phyloP scores from a whole-genome alignment of 2,329 filamentous ascomycete species.

The Xylariaceae sp. region DNA sequence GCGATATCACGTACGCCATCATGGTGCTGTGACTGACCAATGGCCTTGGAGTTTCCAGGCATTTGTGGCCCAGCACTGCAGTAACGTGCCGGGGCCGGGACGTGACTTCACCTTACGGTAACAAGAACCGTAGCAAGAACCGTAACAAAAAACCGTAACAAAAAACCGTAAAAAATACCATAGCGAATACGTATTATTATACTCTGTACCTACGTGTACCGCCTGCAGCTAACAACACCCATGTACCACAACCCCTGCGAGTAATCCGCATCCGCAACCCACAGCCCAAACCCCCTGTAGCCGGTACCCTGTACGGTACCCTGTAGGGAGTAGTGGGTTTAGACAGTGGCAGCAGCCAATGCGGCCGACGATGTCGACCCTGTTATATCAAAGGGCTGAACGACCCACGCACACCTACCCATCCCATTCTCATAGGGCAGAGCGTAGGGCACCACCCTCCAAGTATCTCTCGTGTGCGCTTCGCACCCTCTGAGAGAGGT shows the following conservation, averaged over 20 bases:
- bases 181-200: too few species aligned
- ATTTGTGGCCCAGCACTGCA: background rate
- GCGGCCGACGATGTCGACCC: slow-evolving; percentile 2
- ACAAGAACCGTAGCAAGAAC: too few species aligned
- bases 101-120: too few species aligned
- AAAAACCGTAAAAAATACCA: too few species aligned
- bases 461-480: background rate
- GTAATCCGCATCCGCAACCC: slow-evolving; percentile 15
- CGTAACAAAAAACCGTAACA: too few species aligned
- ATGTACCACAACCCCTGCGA: slow-evolving; percentile 18
- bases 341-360: slow-evolving; percentile 9
- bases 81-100: background rate
- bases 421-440: slow-evolving; percentile 17
- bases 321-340: slow-evolving; percentile 6
- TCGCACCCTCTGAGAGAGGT: background rate
- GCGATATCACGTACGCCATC: background rate
- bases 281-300: slow-evolving; percentile 8
- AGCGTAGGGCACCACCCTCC: background rate
- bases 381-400: slow-evolving; percentile 19
- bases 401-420: slow-evolving; percentile 8
- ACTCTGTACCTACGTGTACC: slow-evolving; percentile 1
- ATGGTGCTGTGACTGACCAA: background rate
- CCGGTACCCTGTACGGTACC: slow-evolving; percentile 1
- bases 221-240: slow-evolving; percentile 6
- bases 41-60: background rate